These are phyloP conservation scores for Rhododendron mucronatum DNA, from an alignment of 148 eudicot species.

Conservation along the genomic window DNA sequence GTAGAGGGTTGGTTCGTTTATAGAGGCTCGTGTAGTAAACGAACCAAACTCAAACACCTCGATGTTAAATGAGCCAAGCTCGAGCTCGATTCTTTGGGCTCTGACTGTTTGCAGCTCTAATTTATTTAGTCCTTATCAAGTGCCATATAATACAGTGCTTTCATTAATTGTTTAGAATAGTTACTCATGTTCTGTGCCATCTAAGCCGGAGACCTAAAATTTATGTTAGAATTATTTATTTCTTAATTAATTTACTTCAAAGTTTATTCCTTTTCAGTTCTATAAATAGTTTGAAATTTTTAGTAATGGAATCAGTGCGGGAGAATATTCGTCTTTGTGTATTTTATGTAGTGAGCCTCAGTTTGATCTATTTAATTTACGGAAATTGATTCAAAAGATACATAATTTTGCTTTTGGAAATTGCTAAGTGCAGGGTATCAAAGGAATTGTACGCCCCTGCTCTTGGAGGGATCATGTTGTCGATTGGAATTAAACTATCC, in stretches of 20 bases:
- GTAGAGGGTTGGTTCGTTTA: background rate
- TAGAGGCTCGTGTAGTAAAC: background rate
- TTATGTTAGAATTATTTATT: background rate
- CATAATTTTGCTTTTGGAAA: constrained; percentile 6
- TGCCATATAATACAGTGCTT: background rate
- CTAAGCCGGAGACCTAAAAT: background rate
- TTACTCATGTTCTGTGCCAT: background rate
- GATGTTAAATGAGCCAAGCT: background rate
- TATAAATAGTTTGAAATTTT: background rate
- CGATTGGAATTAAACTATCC: constrained; percentile 85
- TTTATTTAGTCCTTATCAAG: background rate
- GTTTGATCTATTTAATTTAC: background rate
- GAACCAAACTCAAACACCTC: background rate
- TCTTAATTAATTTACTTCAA: background rate
- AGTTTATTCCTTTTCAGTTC: background rate
- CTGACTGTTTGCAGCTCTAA: background rate
- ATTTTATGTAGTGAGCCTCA: background rate
- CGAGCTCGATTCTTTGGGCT: background rate
- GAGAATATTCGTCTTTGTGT: background rate
- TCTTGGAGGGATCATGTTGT: constrained; percentile 97
- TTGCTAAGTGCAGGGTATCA: constrained; percentile 69
- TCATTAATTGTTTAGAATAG: background rate
- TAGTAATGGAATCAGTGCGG: background rate
- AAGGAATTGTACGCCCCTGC: constrained; percentile 93
- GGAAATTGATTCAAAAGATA: background rate